A percentile compares a stretch with the other conserved stretches of the same genome.
Conservation (phyloP, 2,329 filamentous ascomycete species). For the Chaetomium olivaceum region DNA sequence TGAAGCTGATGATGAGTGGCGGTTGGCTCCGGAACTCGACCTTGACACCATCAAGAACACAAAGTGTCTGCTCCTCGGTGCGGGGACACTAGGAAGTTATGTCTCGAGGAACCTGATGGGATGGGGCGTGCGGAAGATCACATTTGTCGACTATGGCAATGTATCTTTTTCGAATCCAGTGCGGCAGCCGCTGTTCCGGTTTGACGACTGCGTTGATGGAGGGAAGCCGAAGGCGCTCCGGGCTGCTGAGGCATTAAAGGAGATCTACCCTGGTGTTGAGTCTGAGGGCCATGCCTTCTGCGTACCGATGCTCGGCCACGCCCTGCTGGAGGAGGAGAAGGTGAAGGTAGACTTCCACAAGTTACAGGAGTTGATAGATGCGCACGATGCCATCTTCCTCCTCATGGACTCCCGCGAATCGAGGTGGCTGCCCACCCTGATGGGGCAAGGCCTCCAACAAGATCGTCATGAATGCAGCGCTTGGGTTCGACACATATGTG, state of each 20-base stretch:
- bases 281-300: constrained; percentile 76
- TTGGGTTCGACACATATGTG: constrained; percentile 95
- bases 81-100: constrained; percentile 91
- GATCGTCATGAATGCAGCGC: constrained; percentile 92
- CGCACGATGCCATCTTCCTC: constrained; percentile 92
- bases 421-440: constrained; percentile 91
- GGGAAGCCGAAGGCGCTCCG: constrained; percentile 79
- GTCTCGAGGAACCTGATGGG: constrained; percentile 89
- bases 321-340: constrained; percentile 70
- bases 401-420: constrained; percentile 96
- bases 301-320: constrained; percentile 95
- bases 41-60: constrained; percentile 86
- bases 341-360: constrained; percentile 73
- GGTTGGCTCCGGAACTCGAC: constrained; percentile 84
- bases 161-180: constrained; percentile 98
- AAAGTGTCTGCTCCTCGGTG: constrained; percentile 86
- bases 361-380: constrained; percentile 71
- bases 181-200: constrained; percentile 87
- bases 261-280: constrained; percentile 90
- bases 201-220: constrained; percentile 83
- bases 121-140: constrained; percentile 94
- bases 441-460: constrained; percentile 93
- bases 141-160: constrained; percentile 88
- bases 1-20: constrained; percentile 99
- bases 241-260: constrained; percentile 75